phyloP scores from a whole-genome alignment of 2,329 filamentous ascomycete genomes.

The Lachnellula arida region DNA sequence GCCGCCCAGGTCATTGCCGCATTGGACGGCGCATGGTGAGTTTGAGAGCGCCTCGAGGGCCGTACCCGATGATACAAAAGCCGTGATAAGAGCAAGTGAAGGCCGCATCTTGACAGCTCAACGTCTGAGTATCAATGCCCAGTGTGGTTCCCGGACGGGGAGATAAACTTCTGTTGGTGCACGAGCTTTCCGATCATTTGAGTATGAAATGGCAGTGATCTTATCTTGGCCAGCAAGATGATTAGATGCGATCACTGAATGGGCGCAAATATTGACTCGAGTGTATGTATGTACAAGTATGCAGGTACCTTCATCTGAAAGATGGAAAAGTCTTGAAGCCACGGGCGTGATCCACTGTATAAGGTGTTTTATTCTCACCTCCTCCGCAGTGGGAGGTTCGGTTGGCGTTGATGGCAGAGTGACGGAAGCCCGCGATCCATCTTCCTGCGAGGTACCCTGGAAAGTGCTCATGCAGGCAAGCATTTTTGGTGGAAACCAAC shows the following conservation, averaged over 20 bases:
- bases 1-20: slow-evolving; percentile 26
- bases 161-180: neutral
- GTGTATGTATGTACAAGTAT: neutral
- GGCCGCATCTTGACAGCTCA: slow-evolving; percentile 21
- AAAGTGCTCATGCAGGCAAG: slow-evolving; percentile 6
- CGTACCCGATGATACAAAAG: slow-evolving; percentile 12
- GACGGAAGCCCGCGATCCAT: neutral
- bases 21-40: slow-evolving; percentile 28
- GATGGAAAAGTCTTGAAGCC: neutral
- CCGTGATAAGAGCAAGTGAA: slow-evolving; percentile 21
- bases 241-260: neutral
- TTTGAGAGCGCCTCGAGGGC: slow-evolving; percentile 20
- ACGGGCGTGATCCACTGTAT: neutral
- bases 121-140: neutral
- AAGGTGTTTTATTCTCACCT: neutral
- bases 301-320: neutral
- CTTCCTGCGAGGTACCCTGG: slow-evolving; percentile 19
- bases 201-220: neutral
- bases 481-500: slow-evolving; percentile 1
- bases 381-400: neutral
- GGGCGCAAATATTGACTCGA: neutral
- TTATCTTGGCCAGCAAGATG: neutral
- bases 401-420: slow-evolving; percentile 3
- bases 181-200: neutral
- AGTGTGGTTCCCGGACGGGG: neutral